Percentiles rank a stretch among this genome's conserved stretches.
Conservation (phyloP, 2,329 filamentous ascomycete genomes). For the Catunica adiposa region DNA sequence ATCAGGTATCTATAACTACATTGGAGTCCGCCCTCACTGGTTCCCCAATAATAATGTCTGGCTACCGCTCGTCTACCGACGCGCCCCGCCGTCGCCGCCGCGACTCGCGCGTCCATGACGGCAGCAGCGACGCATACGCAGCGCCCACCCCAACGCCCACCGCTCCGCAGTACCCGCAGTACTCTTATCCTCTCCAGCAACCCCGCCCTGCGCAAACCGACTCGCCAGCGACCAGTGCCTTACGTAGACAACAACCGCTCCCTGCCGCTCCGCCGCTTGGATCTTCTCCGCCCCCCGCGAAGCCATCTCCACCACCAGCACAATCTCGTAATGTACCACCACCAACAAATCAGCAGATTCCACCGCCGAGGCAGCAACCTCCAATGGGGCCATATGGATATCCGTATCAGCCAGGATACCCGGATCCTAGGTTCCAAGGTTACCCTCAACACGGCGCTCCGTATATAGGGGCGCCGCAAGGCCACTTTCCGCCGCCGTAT, state of each 20-base stretch:
- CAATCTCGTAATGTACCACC: neutral
- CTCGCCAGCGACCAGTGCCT: neutral
- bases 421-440: slow-evolving; percentile 14
- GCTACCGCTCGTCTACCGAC: slow-evolving; percentile 8
- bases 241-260: slow-evolving; percentile 12
- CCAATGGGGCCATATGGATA: slow-evolving; percentile 13
- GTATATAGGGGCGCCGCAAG: neutral
- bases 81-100: slow-evolving; percentile 5
- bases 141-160: neutral
- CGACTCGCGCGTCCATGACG: slow-evolving; percentile 2
- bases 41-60: slow-evolving; percentile 1
- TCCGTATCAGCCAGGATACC: slow-evolving; percentile 14
- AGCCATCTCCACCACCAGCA: neutral
- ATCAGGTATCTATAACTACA: neutral
- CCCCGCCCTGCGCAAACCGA: neutral
- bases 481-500: slow-evolving; percentile 9
- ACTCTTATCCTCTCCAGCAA: slow-evolving; percentile 2
- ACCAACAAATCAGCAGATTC: neutral
- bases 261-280: slow-evolving; percentile 12
- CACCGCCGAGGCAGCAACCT: slow-evolving; percentile 9
- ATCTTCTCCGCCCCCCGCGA: slow-evolving; percentile 11
- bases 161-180: slow-evolving; percentile 2
- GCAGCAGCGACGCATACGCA: slow-evolving; percentile 1
- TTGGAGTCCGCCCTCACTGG: neutral
- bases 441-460: slow-evolving; percentile 1